Conservation (phyloP, 306 rosid genomes). For the Prunus mume region DNA sequence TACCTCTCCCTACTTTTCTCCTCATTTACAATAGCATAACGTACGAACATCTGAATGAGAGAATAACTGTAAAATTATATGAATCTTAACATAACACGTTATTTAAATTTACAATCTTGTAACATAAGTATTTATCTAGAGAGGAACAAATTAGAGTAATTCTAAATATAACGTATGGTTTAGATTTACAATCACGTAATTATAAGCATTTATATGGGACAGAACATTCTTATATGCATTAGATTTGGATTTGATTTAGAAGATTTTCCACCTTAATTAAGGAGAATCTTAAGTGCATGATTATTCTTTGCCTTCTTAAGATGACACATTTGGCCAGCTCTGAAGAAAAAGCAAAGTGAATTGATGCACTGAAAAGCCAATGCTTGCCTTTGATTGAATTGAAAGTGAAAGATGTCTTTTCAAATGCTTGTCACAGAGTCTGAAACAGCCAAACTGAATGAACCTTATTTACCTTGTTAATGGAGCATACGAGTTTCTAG, state of each 20-base stretch:
- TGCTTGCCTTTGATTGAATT: background rate
- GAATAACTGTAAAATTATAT: too few species aligned
- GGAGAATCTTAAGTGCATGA: background rate
- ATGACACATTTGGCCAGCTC: background rate
- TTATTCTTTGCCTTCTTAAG: background rate
- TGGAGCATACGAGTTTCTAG: background rate
- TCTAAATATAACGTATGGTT: background rate
- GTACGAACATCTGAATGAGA: rapidly evolving
- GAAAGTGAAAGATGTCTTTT: background rate
- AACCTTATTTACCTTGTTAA: background rate
- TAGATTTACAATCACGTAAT: background rate
- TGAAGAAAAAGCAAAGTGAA: background rate
- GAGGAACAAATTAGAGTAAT: background rate
- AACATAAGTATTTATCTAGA: too few species aligned
- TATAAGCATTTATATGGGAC: background rate
- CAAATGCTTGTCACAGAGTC: background rate
- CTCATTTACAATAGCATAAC: rapidly evolving
- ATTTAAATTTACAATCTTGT: too few species aligned
- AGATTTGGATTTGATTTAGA: background rate
- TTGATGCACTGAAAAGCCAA: background rate
- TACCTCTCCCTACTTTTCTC: rapidly evolving
- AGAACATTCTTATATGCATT: too few species aligned
- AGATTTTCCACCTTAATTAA: background rate
- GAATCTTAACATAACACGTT: too few species aligned
- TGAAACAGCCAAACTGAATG: background rate